Percentiles rank a stretch among this genome's conserved stretches.
Evolutionary conservation across 148 eudicot species (phyloP).

Genomic region (Hydrangea macrophylla): DNA sequence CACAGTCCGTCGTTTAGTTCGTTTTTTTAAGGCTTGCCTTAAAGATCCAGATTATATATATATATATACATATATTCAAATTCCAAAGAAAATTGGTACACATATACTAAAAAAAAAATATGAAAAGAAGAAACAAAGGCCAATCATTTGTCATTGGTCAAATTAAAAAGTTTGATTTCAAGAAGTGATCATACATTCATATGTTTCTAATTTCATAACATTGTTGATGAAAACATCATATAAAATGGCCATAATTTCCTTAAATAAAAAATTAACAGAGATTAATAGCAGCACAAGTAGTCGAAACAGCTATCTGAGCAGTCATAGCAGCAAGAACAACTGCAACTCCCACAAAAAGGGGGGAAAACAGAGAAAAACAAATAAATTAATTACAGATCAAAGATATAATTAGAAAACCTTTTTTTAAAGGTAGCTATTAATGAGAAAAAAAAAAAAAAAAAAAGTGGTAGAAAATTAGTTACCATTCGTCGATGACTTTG

Average conservation of each 20-base stretch:
- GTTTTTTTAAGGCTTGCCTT: too few species aligned
- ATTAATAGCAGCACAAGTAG: conserved; percentile 25
- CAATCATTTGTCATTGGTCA: background rate
- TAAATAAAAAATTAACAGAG: conserved; percentile 5
- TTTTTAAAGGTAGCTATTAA: too few species aligned
- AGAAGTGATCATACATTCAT: background rate
- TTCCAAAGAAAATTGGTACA: too few species aligned
- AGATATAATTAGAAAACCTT: background rate
- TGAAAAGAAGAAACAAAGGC: too few species aligned
- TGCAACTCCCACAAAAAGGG: conserved; percentile 15
- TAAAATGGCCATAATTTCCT: background rate
- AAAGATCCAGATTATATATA: too few species aligned
- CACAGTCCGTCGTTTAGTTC: too few species aligned
- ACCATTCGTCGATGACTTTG: conserved; percentile 28
- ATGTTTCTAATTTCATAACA: background rate
- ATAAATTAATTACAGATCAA: background rate
- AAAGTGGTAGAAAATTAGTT: background rate
- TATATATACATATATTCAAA: too few species aligned
- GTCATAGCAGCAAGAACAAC: conserved; percentile 35
- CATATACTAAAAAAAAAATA: too few species aligned
- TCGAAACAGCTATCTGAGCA: conserved; percentile 29
- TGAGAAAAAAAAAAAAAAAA: background rate
- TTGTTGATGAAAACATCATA: background rate
- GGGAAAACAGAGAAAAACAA: background rate
- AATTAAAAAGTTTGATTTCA: background rate